Evolutionary conservation across 2,329 filamentous ascomycete species (phyloP).

Genomic region (Trichothecium roseum): DNA sequence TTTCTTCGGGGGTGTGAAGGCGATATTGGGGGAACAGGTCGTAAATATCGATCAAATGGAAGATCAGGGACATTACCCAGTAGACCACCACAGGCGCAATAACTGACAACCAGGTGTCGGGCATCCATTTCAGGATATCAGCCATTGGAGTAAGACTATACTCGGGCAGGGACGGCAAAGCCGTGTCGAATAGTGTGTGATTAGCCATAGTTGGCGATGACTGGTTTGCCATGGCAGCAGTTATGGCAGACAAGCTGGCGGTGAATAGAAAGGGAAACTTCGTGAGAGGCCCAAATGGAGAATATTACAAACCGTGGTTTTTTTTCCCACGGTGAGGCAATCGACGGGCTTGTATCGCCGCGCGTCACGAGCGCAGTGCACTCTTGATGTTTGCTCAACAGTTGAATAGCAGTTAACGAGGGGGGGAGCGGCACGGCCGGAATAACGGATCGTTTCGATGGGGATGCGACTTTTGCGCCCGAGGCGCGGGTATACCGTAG

Average conservation of each 20-base stretch:
- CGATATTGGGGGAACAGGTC: slow-evolving; percentile 87
- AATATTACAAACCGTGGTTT: neutral
- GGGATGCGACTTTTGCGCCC: too few relatives aligned
- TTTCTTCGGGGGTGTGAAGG: slow-evolving; percentile 88
- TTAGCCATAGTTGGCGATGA: slow-evolving; percentile 32
- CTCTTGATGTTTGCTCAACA: too few relatives aligned
- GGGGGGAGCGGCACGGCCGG: too few relatives aligned
- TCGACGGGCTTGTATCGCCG: too few relatives aligned
- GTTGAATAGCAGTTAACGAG: too few relatives aligned
- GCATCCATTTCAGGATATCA: slow-evolving; percentile 64
- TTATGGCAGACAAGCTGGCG: neutral
- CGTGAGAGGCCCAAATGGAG: neutral
- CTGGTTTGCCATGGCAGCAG: slow-evolving; percentile 27
- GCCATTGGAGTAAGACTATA: slow-evolving; percentile 63
- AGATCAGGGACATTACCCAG: slow-evolving; percentile 77
- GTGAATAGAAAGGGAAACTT: neutral
- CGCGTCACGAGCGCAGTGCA: too few relatives aligned
- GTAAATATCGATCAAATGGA: slow-evolving; percentile 77
- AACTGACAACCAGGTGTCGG: slow-evolving; percentile 72
- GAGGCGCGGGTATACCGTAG: too few relatives aligned
- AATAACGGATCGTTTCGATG: too few relatives aligned
- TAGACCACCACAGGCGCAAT: slow-evolving; percentile 73
- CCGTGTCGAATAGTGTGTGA: slow-evolving; percentile 41
- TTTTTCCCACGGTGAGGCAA: neutral
- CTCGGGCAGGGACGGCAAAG: slow-evolving; percentile 72